Evolutionary conservation across 2,329 filamentous ascomycete genomes (phyloP).

Genomic region (Penicillium glabrum): DNA sequence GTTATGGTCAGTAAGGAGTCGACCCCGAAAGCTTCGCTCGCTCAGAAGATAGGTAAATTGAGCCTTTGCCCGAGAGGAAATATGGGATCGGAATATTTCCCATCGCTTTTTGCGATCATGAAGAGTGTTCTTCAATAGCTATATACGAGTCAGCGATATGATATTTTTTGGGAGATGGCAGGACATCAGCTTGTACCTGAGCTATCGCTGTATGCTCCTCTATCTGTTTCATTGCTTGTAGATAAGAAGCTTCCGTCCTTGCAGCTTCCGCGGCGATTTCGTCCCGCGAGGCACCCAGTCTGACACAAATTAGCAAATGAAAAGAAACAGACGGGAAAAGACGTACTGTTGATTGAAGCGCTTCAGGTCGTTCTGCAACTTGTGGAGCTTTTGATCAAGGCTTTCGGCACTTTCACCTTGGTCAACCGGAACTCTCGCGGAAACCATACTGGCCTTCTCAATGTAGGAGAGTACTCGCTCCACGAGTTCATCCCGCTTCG

Average conservation of each 20-base stretch:
- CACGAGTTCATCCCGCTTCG: constrained; percentile 50
- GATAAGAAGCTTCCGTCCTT: constrained; percentile 37
- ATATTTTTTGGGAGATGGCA: constrained; percentile 10
- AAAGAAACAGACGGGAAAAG: not conserved
- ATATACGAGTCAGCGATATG: constrained; percentile 4
- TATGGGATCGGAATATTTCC: constrained; percentile 76
- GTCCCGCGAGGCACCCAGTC: constrained; percentile 63
- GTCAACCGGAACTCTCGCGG: constrained; percentile 61
- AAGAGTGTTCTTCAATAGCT: constrained; percentile 62
- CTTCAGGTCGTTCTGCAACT: constrained; percentile 59
- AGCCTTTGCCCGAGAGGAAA: constrained; percentile 80
- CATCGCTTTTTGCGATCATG: constrained; percentile 71
- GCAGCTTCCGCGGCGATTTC: constrained; percentile 57
- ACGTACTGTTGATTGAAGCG: constrained; percentile 54
- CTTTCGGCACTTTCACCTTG: constrained; percentile 63
- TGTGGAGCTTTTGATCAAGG: constrained; percentile 48
- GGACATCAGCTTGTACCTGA: constrained; percentile 33
- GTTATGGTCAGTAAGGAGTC: constrained; percentile 74
- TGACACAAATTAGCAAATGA: constrained; percentile 29
- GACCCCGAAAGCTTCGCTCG: constrained; percentile 84
- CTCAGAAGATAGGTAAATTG: constrained; percentile 87
- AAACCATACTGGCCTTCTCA: constrained; percentile 55
- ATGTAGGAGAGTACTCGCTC: constrained; percentile 55
- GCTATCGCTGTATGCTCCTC: constrained; percentile 37
- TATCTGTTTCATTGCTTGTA: constrained; percentile 39